Base-by-base conservation (phyloP, 176 grass and related monocot genomes). In the Aegilops umbellulata region DNA sequence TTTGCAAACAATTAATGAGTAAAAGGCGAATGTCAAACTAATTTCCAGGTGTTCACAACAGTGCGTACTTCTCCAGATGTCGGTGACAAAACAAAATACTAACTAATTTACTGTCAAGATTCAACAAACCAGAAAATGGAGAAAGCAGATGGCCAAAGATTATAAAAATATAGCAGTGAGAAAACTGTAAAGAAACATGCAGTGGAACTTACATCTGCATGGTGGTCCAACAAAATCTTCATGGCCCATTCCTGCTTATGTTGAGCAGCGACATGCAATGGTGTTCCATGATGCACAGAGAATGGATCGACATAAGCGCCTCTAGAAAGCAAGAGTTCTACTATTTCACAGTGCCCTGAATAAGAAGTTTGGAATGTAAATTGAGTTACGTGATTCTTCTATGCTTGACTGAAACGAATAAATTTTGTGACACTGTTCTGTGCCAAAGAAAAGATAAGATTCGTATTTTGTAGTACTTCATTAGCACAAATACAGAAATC, bases 151-250 rank as follows among this genome's bases (percentile, higher is more conserved):
- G 7, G 20, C 4, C 68, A 38, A 70, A 39, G 9, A 38, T 70
- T 70, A n/a, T 9, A 10, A 36, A 36, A 69, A 69, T 67, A 67
- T 3, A 69, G 22, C 4, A 31, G 8, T 70, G 32, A 39, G 67
- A 6, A 70, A 34, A 70, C 19, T n/a, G 8, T 13, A 74, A 25
- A 44, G 36, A 23, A 62, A 14, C 76, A 2, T 39, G 4, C 3
- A 39, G 3, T 70, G 34, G 4, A 65, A 65, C 78, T 44, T 80
- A 80, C 78, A 44, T 80, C 60, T 12, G 78, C 76, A 64, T 80
- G 57, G 24, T 80, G 78, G 12, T 65, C 78, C 36, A 80, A 46
- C 60, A 80, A 65, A 65, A 46, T 80, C 60, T 78, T 80, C 78
- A 80, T 26, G 10, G 17, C 24, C 24, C 60, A 23, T 16, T 63